A percentile compares a stretch with the other conserved stretches of the same genome.
Conservation (phyloP, 1,139 yeast genomes). For the Magnusiomyces fungicola region DNA sequence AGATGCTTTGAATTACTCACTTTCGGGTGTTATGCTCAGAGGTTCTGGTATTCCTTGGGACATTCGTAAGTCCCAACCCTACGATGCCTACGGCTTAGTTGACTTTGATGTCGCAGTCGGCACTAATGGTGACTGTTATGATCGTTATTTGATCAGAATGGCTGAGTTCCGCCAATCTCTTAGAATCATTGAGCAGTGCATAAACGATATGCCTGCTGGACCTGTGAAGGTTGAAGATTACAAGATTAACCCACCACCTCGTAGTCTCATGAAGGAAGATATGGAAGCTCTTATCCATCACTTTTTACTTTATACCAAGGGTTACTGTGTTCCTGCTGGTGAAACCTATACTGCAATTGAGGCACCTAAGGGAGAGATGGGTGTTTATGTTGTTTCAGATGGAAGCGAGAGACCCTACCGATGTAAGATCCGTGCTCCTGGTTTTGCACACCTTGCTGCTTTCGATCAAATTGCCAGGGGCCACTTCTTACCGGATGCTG, state of each 20-base stretch:
- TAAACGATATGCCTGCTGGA: constrained; percentile 88
- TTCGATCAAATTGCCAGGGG: constrained; percentile 83
- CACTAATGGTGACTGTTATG: constrained; percentile 83
- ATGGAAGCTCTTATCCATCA: constrained; percentile 92
- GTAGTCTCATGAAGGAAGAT: constrained; percentile 78
- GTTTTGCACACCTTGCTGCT: constrained; percentile 84
- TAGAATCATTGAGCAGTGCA: constrained; percentile 83
- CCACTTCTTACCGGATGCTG: constrained; percentile 86
- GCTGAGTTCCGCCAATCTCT: constrained; percentile 87
- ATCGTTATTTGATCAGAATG: constrained; percentile 83
- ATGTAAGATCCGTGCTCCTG: constrained; percentile 91
- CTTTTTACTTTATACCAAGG: constrained; percentile 80
- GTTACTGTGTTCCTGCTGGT: constrained; percentile 83
- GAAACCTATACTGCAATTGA: constrained; percentile 89
- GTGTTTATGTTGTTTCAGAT: constrained; percentile 80
- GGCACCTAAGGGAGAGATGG: constrained; percentile 97
- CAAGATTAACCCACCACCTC: constrained; percentile 79
- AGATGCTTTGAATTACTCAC: constrained; percentile 74
- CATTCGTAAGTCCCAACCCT: constrained; percentile 80
- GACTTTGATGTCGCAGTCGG: constrained; percentile 89
- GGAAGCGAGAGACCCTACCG: constrained; percentile 88
- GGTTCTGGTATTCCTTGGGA: constrained; percentile 88
- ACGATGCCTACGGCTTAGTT: constrained; percentile 81
- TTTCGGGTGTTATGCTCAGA: constrained; percentile 85
- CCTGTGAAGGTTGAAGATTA: constrained; percentile 89